Base-by-base conservation (phyloP, 2,329 filamentous ascomycete genomes). In the Neonectria magnoliae region DNA sequence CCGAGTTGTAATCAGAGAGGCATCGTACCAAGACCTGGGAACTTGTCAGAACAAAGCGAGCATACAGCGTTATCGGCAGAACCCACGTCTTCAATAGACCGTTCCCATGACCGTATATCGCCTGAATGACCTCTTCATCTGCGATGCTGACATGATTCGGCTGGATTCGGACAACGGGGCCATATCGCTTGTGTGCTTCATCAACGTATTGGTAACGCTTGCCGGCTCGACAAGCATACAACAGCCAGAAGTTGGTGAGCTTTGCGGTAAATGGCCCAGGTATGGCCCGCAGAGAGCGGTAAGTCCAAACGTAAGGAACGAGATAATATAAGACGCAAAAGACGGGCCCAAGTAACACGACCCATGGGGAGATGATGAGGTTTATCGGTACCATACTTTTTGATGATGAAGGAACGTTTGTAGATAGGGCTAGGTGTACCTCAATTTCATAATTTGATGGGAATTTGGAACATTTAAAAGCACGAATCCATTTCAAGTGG, bases 141-240 rank as follows among this genome's bases (percentile, higher is more conserved):
- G 91, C 92, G 60, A 97, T 83, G 61, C 91, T 94, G 72, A 97
- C 85, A 73, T 97, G 94, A 72, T 94, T 88, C 1, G 94, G 94
- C 75, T 93, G 91, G 68, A 97, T 91, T 42, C 94, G 87, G 22
- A 97, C 90, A 1, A 97, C 80, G 18, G 89, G 90, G 4, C 94
- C 94, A 47, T 91, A 83, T 73, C 89, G 91, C 82, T 91, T 87
- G 79, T 97, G 94, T 6, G 88, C 83, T 38, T 89, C 79, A 72
- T 97, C 84, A 14, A 97, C 89, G 3, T 83, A 81, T 31, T 80
- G 69, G 73, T 87, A 93, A 8, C 91, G 84, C 48, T 84, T 83
- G 2, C 93, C 93, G 4, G 85, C 83, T 2, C 94, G 88, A 59
- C 82, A 82, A 16, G 89, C 85, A 7, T 83, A 81, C 57, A 97